These are phyloP conservation scores for Solanum acaule DNA, from an alignment of 257 asterid species.

Conservation along the genomic window DNA sequence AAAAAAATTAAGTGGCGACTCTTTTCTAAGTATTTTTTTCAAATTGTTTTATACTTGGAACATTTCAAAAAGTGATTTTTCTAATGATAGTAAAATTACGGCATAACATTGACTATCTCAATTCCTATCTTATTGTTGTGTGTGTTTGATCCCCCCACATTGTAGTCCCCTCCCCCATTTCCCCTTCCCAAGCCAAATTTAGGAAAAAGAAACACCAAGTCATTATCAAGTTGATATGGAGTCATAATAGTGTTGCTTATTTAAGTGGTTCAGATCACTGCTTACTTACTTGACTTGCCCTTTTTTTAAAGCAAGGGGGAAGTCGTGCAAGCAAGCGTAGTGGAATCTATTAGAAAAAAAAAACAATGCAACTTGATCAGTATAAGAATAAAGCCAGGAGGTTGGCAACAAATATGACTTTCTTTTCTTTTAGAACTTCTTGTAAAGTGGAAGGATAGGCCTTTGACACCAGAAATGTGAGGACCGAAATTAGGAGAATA, in stretches of 20 bases:
- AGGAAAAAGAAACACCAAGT: background rate
- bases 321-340: background rate
- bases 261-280: background rate
- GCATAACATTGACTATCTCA: background rate
- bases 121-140: background rate
- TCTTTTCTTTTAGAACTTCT: background rate
- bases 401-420: background rate
- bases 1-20: too few species aligned
- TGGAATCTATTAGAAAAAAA: background rate
- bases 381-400: background rate
- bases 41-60: too few species aligned
- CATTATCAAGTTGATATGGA: too few species aligned
- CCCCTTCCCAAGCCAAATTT: background rate
- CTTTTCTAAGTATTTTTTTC: too few species aligned
- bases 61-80: too few species aligned
- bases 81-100: too few species aligned
- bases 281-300: background rate
- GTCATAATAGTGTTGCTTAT: background rate
- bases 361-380: background rate
- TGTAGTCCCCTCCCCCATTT: background rate
- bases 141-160: background rate
- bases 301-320: background rate
- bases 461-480: background rate
- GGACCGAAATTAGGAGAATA: background rate
- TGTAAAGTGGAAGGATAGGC: background rate